phyloP scores from a whole-genome alignment of 768 basidiomycete species.

The Podaxis sp. region DNA sequence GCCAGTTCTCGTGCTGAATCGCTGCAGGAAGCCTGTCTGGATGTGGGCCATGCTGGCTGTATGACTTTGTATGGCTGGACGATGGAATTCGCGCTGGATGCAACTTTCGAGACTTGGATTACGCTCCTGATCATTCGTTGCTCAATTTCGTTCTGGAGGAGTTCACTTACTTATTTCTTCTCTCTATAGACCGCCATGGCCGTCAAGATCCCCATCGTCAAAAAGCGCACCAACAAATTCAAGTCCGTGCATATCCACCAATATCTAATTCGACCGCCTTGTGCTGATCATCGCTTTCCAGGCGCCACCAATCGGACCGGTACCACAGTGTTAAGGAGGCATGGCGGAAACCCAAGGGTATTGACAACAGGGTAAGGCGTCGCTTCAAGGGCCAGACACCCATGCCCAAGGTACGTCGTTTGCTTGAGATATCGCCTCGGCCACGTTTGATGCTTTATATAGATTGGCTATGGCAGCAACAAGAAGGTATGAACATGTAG shows the following conservation, averaged over 20 bases:
- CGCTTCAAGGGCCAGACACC: conserved; percentile 94
- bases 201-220: conserved; percentile 64
- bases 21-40: conserved; percentile 18
- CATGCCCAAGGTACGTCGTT: conserved; percentile 85
- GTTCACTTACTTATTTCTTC: conserved; percentile 18
- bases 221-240: conserved; percentile 97
- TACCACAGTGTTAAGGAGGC: conserved; percentile 96
- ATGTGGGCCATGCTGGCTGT: neutral
- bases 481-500: conserved; percentile 52
- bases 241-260: conserved; percentile 56
- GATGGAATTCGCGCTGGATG: conserved; percentile 35
- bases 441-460: conserved; percentile 4
- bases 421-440: neutral
- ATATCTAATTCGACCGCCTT: neutral
- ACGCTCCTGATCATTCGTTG: conserved; percentile 23
- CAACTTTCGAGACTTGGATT: conserved; percentile 25
- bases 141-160: conserved; percentile 16
- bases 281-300: conserved; percentile 29
- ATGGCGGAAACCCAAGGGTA: conserved; percentile 99
- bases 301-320: conserved; percentile 98
- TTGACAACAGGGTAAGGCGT: conserved; percentile 96
- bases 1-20: conserved; percentile 19
- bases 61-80: conserved; percentile 20
- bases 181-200: conserved; percentile 42
- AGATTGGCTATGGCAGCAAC: conserved; percentile 92